Conservation (phyloP, 139 green algal genomes). For the Tetradesmus lagerheimii region DNA sequence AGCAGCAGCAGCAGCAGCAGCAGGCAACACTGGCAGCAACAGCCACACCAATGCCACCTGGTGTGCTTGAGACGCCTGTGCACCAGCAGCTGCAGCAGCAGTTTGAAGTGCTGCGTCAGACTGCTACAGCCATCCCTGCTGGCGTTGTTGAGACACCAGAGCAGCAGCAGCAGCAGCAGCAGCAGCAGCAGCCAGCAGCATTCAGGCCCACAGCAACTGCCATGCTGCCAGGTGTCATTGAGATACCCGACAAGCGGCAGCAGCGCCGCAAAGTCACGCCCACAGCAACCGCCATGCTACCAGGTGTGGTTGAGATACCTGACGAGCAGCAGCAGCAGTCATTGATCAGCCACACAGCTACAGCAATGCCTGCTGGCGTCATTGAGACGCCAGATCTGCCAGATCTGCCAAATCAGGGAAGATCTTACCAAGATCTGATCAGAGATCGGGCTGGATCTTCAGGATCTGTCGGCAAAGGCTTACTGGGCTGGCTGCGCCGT, state of each 20-base stretch:
- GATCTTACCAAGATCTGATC: background rate
- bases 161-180: background rate
- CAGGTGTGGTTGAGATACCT: background rate
- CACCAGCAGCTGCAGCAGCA: too few species aligned
- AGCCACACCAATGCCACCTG: too few species aligned
- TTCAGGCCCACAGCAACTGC: background rate
- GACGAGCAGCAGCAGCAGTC: background rate
- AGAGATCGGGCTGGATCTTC: background rate
- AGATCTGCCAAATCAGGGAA: background rate
- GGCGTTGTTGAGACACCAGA: background rate
- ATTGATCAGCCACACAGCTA: too few species aligned
- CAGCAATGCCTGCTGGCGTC: background rate
- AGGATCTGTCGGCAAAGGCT: background rate
- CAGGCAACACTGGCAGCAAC: too few species aligned
- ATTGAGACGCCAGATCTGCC: background rate
- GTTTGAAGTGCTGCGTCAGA: too few species aligned
- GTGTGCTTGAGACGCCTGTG: too few species aligned
- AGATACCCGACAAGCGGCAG: background rate
- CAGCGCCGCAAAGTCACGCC: background rate
- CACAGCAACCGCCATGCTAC: background rate
- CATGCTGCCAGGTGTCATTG: background rate
- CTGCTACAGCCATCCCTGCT: too few species aligned
- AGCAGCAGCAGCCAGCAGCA: background rate
- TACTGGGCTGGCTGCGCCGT: background rate
- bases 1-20: too few species aligned